Evolutionary conservation across 108 stramenopile species (phyloP).

Genomic region (Cyclotella kingstonii): DNA sequence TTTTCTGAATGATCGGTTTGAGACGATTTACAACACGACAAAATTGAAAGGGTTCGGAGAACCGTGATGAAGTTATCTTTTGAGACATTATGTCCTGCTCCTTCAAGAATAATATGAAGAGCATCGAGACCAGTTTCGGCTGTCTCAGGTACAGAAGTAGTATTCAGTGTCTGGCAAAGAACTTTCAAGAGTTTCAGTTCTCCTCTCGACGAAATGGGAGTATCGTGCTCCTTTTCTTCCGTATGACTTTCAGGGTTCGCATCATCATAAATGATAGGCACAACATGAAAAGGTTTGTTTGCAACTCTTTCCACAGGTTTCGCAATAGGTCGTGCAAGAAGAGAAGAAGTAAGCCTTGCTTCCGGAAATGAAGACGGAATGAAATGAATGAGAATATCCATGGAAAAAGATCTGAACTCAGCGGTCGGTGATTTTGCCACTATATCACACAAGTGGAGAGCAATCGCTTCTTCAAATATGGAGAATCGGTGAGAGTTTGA

Average conservation of each 20-base stretch:
- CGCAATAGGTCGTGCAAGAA: slow-evolving; percentile 18
- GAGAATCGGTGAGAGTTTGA: slow-evolving; percentile 63
- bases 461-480: slow-evolving; percentile 48
- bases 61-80: slow-evolving; percentile 56
- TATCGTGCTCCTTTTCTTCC: slow-evolving; percentile 1
- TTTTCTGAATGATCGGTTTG: background rate
- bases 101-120: slow-evolving; percentile 69
- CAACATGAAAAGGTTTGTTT: slow-evolving; percentile 24
- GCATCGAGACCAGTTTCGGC: slow-evolving; percentile 65
- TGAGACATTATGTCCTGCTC: slow-evolving; percentile 60
- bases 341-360: slow-evolving; percentile 8
- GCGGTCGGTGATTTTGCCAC: slow-evolving; percentile 48
- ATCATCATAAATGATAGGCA: slow-evolving; percentile 5
- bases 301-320: slow-evolving; percentile 3
- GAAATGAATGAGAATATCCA: slow-evolving; percentile 70
- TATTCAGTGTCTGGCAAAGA: slow-evolving; percentile 61
- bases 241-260: background rate
- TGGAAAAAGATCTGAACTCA: slow-evolving; percentile 59
- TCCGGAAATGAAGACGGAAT: slow-evolving; percentile 50
- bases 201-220: background rate
- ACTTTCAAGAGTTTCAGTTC: slow-evolving; percentile 51
- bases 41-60: slow-evolving; percentile 51
- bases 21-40: slow-evolving; percentile 39
- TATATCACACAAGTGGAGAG: slow-evolving; percentile 53
- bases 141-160: slow-evolving; percentile 46